Conservation (phyloP, 2,329 filamentous ascomycete genomes). For the Neofusicoccum cordaticola region DNA sequence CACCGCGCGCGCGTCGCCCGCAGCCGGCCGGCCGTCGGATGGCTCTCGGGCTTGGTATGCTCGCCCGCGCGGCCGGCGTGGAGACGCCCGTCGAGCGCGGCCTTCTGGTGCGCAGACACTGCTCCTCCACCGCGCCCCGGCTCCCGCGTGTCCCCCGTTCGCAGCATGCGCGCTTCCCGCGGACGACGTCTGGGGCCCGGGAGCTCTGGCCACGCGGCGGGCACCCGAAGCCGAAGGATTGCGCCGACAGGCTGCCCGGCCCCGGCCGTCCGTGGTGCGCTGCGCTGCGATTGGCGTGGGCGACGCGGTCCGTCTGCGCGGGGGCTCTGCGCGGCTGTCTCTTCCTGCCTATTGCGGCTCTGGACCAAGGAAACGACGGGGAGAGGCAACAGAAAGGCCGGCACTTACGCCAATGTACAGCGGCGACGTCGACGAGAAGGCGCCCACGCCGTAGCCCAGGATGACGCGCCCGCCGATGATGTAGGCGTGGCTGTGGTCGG, state of each 20-base stretch:
- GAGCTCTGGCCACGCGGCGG: constrained; percentile 8
- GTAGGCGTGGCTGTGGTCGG: constrained; percentile 1
- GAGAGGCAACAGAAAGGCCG: neutral
- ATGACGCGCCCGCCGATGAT: constrained; percentile 21
- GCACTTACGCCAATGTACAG: constrained; percentile 34
- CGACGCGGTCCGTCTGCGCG: neutral
- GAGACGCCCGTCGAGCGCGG: too few species aligned
- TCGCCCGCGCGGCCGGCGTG: too few species aligned
- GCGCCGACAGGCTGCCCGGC: neutral
- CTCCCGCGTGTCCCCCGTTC: neutral
- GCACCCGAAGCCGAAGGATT: neutral
- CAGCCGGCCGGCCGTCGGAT: too few species aligned
- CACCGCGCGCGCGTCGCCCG: too few species aligned
- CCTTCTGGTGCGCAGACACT: too few species aligned
- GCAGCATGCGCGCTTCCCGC: neutral
- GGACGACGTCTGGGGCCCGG: neutral
- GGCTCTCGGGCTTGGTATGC: too few species aligned
- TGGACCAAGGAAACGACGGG: neutral
- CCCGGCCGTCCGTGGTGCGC: too few species aligned
- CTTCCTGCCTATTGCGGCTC: neutral
- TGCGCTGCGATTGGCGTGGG: too few species aligned
- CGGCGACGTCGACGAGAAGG: constrained; percentile 40
- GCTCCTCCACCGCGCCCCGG: too few species aligned
- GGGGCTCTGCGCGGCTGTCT: neutral
- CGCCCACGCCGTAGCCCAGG: constrained; percentile 35